phyloP scores from a whole-genome alignment of 148 eudicot genomes.

The Amaranthus cruentus region DNA sequence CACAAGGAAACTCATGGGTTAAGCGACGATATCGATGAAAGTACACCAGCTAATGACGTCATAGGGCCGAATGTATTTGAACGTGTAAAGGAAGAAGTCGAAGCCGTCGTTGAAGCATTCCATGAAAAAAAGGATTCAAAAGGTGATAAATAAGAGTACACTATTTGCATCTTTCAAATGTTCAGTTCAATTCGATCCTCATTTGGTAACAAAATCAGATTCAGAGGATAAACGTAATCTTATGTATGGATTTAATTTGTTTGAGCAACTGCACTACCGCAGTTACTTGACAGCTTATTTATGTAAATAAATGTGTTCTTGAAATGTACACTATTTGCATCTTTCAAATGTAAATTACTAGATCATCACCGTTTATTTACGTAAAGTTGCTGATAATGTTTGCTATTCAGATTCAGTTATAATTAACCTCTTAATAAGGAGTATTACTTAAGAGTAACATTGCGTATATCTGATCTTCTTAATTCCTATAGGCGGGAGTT shows the following conservation, averaged over 20 bases:
- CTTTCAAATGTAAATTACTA: too few relatives aligned
- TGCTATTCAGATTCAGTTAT: too few relatives aligned
- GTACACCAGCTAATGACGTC: conserved; percentile 55
- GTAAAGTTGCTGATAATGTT: too few relatives aligned
- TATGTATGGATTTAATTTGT: not conserved
- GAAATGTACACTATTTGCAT: too few relatives aligned
- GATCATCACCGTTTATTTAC: too few relatives aligned
- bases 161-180: not conserved
- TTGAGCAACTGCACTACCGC: not conserved
- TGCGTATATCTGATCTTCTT: too few relatives aligned
- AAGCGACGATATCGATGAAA: conserved; percentile 71
- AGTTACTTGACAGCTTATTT: not conserved
- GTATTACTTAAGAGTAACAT: too few relatives aligned
- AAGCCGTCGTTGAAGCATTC: conserved; percentile 61
- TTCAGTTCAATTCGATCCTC: not conserved
- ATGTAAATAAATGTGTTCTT: not conserved
- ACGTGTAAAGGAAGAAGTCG: conserved; percentile 84
- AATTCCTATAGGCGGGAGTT: too few relatives aligned
- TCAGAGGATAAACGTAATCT: not conserved
- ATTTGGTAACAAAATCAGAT: not conserved
- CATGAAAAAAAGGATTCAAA: conserved; percentile 52
- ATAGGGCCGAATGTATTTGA: conserved; percentile 65
- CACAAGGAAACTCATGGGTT: conserved; percentile 82
- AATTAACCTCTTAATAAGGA: too few relatives aligned
- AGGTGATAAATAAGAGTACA: conserved; percentile 19